These are phyloP conservation scores for Iris pallida DNA, from an alignment of 116 monocot species.

Conservation along the genomic window DNA sequence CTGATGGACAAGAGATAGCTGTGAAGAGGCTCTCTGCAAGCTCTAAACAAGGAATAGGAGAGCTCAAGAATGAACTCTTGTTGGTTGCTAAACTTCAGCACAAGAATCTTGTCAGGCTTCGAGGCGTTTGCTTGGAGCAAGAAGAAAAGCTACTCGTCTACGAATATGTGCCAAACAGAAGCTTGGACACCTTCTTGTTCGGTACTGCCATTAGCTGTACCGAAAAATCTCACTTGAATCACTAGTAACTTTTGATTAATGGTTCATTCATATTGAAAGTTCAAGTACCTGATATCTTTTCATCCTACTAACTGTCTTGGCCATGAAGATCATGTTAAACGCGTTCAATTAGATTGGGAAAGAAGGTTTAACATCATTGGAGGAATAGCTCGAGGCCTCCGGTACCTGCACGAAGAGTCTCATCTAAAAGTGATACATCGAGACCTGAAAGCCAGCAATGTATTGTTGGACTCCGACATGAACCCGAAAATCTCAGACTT, in stretches of 20 bases:
- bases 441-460: slow-evolving; percentile 28
- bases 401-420: slow-evolving; percentile 33
- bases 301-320: neutral
- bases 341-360: slow-evolving; percentile 10
- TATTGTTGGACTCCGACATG: slow-evolving; percentile 22
- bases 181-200: slow-evolving; percentile 78
- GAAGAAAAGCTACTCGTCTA: slow-evolving; percentile 73
- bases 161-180: slow-evolving; percentile 63
- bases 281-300: no score
- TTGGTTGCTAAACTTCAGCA: slow-evolving; percentile 12
- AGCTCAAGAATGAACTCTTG: slow-evolving; percentile 6
- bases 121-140: neutral
- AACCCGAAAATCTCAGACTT: slow-evolving; percentile 28
- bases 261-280: neutral
- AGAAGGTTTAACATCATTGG: slow-evolving; percentile 21
- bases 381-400: slow-evolving; percentile 28
- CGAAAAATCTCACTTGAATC: neutral
- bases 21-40: slow-evolving; percentile 8
- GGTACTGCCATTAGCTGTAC: neutral
- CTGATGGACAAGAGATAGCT: slow-evolving; percentile 8
- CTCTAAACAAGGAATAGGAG: slow-evolving; percentile 7
- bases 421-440: slow-evolving; percentile 22
- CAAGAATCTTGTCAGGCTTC: slow-evolving; percentile 7
- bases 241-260: neutral
- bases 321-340: slow-evolving; percentile 13